A percentile compares a stretch with the other conserved stretches of the same genome.
Conservation (phyloP, 768 basidiomycete genomes). For the Xanthoconium stramineum region DNA sequence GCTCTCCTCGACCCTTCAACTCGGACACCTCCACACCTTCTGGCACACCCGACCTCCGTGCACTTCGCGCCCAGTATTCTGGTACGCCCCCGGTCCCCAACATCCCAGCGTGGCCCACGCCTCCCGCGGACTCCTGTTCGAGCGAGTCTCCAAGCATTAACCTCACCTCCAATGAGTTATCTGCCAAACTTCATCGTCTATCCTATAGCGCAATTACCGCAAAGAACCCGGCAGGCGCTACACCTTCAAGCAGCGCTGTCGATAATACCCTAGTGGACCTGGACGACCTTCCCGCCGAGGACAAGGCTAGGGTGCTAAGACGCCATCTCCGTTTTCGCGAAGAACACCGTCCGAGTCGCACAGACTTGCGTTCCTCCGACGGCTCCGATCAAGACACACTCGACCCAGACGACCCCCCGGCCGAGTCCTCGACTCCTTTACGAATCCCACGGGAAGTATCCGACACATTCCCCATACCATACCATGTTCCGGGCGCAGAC, state of each 20-base stretch:
- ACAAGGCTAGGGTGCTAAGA: conserved; percentile 78
- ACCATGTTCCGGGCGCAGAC: conserved; percentile 83
- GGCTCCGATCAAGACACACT: conserved; percentile 25
- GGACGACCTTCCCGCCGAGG: conserved; percentile 71
- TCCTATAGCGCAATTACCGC: conserved; percentile 40
- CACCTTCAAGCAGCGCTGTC: conserved; percentile 29
- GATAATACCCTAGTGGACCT: conserved; percentile 36
- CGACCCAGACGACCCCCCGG: conserved; percentile 18
- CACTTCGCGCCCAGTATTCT: conserved; percentile 64
- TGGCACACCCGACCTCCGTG: conserved; percentile 64
- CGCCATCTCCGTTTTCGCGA: conserved; percentile 78
- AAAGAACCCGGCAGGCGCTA: conserved; percentile 30
- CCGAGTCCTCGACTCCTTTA: conserved; percentile 26
- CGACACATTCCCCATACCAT: conserved; percentile 84
- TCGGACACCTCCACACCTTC: conserved; percentile 33
- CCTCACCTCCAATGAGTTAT: conserved; percentile 10
- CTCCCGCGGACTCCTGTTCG: conserved; percentile 27
- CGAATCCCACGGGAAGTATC: conserved; percentile 42
- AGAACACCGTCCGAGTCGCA: conserved; percentile 40
- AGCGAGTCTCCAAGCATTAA: conserved; percentile 7
- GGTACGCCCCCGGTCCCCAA: conserved; percentile 51
- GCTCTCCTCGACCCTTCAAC: conserved; percentile 9
- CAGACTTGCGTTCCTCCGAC: conserved; percentile 21
- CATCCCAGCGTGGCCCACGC: conserved; percentile 57
- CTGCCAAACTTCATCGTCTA: conserved; percentile 16